Evolutionary conservation across 2,329 filamentous ascomycete genomes (phyloP).

Genomic region (Gyromitra esculenta): DNA sequence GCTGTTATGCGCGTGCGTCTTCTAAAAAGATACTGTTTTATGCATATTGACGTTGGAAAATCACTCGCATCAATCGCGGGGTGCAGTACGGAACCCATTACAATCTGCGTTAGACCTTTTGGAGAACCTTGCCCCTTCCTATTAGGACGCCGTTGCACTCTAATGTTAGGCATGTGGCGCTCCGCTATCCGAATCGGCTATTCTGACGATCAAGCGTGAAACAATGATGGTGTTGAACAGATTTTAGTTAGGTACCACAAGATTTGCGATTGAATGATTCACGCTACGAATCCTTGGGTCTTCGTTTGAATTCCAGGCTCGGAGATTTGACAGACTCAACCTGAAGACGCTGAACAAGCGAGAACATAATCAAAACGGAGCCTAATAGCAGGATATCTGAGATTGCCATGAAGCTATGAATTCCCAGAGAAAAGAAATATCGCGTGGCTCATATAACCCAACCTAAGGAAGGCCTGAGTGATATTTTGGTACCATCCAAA

Average conservation of each 20-base stretch:
- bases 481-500: conserved; percentile 22
- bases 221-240: conserved; percentile 9
- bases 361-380: conserved; percentile 1
- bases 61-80: conserved; percentile 50
- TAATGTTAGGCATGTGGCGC: conserved; percentile 33
- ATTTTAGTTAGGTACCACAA: conserved; percentile 25
- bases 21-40: conserved; percentile 45
- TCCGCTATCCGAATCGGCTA: conserved; percentile 37
- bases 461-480: conserved; percentile 19
- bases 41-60: conserved; percentile 47
- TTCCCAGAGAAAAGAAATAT: neutral
- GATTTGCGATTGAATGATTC: conserved; percentile 12
- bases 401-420: conserved; percentile 5
- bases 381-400: conserved; percentile 2
- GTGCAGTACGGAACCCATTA: conserved; percentile 48
- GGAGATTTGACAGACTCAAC: neutral
- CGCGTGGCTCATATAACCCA: conserved; percentile 5
- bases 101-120: conserved; percentile 47
- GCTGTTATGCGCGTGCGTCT: conserved; percentile 27
- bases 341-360: neutral
- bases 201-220: conserved; percentile 35
- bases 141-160: conserved; percentile 28
- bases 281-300: conserved; percentile 9
- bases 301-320: conserved; percentile 20
- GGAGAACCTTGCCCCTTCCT: conserved; percentile 33